phyloP scores from a whole-genome alignment of 73 alveolate genomes.

The Paraurostyla sp. region DNA sequence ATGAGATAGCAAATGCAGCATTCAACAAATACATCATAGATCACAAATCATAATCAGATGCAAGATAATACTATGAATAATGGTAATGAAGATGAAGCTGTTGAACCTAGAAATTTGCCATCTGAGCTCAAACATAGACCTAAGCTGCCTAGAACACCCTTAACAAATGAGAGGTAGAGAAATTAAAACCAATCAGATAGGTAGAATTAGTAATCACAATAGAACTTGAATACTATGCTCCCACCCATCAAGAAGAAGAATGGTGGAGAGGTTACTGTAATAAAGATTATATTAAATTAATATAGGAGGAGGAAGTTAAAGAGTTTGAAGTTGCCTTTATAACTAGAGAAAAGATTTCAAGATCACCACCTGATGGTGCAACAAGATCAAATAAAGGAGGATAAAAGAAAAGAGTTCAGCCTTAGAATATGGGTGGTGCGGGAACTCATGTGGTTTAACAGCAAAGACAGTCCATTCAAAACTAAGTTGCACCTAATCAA shows the following conservation, averaged over 20 bases:
- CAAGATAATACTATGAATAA: constrained; percentile 16
- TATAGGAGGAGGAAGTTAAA: constrained; percentile 63
- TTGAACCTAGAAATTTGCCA: constrained; percentile 61
- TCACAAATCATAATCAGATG: constrained; percentile 16
- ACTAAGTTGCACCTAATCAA: constrained; percentile 22
- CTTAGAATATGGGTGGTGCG: constrained; percentile 22
- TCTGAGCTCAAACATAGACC: constrained; percentile 87
- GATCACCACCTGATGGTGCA: constrained; percentile 73
- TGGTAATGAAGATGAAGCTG: not conserved
- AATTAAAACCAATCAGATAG: constrained; percentile 1
- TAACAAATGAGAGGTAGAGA: constrained; percentile 63
- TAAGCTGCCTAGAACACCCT: constrained; percentile 88
- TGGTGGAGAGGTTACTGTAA: not conserved
- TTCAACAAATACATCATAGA: constrained; percentile 41
- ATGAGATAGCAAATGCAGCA: constrained; percentile 42
- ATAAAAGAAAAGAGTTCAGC: not conserved
- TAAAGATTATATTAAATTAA: not conserved
- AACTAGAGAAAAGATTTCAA: constrained; percentile 57
- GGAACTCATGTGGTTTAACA: not conserved
- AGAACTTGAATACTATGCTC: not conserved
- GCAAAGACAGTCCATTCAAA: not conserved
- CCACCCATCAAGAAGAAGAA: constrained; percentile 58
- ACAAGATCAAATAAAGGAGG: not conserved
- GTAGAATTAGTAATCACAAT: not conserved
- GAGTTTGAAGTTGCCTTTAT: constrained; percentile 73